A percentile compares a stretch with the other conserved stretches of the same genome.
Conservation (phyloP, 495 filamentous ascomycete genomes). For the Daldinia loculata region DNA sequence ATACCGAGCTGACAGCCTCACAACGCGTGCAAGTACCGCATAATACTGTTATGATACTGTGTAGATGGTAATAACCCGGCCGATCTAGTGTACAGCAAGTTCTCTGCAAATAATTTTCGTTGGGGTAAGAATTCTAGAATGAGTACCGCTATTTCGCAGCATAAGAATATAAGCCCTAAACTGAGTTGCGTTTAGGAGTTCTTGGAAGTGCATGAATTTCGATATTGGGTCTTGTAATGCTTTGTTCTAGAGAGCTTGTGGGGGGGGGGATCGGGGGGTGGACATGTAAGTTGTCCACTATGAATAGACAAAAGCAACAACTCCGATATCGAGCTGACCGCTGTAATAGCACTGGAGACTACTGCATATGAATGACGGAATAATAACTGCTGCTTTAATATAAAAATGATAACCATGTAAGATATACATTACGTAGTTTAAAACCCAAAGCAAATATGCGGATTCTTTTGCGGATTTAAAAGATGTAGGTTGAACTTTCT, state of each 20-base stretch:
- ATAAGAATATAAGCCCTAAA: constrained; percentile 26
- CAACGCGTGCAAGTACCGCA: background rate
- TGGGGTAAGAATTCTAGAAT: constrained; percentile 9
- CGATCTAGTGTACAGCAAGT: background rate
- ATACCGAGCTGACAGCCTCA: constrained; percentile 2
- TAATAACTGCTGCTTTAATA: background rate
- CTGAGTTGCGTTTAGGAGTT: constrained; percentile 13
- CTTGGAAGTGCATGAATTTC: background rate
- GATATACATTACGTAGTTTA: background rate
- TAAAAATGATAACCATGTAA: background rate
- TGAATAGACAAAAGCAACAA: background rate
- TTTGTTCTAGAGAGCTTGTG: background rate
- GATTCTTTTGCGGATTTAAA: background rate
- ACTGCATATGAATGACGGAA: background rate
- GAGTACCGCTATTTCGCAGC: constrained; percentile 12
- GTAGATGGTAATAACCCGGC: background rate
- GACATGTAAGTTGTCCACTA: constrained; percentile 1
- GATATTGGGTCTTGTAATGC: background rate
- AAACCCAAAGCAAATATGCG: background rate
- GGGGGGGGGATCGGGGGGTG: background rate
- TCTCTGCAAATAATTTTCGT: background rate
- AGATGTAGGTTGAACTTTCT: background rate
- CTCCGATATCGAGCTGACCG: background rate
- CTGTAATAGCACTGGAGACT: background rate
- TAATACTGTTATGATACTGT: background rate